Evolutionary conservation across 352 stramenopile genomes (phyloP).

Genomic region (Globisporangium takayamanum): DNA sequence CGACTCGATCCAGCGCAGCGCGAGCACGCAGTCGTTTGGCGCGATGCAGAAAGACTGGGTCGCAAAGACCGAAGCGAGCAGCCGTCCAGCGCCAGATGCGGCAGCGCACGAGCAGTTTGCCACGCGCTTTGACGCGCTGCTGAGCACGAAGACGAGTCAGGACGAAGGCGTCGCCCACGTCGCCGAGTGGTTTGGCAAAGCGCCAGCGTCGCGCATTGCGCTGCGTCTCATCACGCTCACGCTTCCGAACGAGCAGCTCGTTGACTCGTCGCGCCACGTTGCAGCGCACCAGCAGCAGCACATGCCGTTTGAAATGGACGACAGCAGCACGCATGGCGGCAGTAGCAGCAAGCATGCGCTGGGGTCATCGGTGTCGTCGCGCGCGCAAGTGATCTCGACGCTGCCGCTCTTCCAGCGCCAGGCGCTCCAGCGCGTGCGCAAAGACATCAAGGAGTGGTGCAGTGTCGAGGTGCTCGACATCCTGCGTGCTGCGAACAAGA

Average conservation of each 20-base stretch:
- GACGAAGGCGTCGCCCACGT: slow-evolving; percentile 32
- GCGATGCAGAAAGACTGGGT: slow-evolving; percentile 21
- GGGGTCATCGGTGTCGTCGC: slow-evolving; percentile 17
- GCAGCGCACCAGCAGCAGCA: slow-evolving; percentile 23
- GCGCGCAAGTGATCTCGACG: slow-evolving; percentile 43
- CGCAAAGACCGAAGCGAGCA: slow-evolving; percentile 10
- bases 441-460: slow-evolving; percentile 81
- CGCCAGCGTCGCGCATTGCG: slow-evolving; percentile 36
- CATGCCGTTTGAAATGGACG: slow-evolving; percentile 59
- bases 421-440: slow-evolving; percentile 55
- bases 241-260: slow-evolving; percentile 62
- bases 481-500: slow-evolving; percentile 49
- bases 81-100: slow-evolving; percentile 15
- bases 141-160: slow-evolving; percentile 12
- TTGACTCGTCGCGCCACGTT: slow-evolving; percentile 26
- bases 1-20: slow-evolving; percentile 24
- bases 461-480: slow-evolving; percentile 79
- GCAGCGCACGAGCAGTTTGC: slow-evolving; percentile 30
- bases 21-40: slow-evolving; percentile 48
- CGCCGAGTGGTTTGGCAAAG: slow-evolving; percentile 46
- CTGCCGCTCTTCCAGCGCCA: slow-evolving; percentile 72
- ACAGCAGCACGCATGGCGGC: slow-evolving; percentile 14
- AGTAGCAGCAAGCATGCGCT: slow-evolving; percentile 4
- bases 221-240: slow-evolving; percentile 76
- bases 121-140: slow-evolving; percentile 34